Evolutionary conservation across 345 rosid genomes (phyloP).

Genomic region (Populus tremula): DNA sequence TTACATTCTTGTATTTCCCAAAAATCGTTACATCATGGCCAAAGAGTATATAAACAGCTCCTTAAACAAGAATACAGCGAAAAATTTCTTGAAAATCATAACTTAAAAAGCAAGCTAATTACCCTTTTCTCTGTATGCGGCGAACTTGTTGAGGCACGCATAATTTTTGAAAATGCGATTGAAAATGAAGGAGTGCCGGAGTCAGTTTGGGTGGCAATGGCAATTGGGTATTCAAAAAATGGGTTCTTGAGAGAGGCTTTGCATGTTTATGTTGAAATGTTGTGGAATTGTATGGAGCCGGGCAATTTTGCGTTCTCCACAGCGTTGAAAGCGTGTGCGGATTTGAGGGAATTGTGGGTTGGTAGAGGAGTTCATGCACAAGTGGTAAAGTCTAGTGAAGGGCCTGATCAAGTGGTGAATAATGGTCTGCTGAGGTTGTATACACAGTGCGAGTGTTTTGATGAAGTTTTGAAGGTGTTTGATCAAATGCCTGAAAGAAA

Average conservation of each 20-base stretch:
- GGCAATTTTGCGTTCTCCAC: conserved; percentile 43
- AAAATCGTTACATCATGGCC: conserved; percentile 41
- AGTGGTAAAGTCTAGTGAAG: conserved; percentile 36
- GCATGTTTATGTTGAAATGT: conserved; percentile 31
- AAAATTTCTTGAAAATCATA: conserved; percentile 26
- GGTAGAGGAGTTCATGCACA: conserved; percentile 47
- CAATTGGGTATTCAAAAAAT: conserved; percentile 45
- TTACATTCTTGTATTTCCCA: conserved; percentile 46
- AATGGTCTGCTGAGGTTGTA: conserved; percentile 32
- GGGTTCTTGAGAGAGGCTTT: conserved; percentile 36
- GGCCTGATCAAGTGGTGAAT: conserved; percentile 47
- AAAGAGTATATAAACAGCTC: conserved; percentile 25
- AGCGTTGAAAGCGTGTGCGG: conserved; percentile 43
- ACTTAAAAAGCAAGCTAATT: conserved; percentile 38
- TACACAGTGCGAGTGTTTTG: conserved; percentile 23
- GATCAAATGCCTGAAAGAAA: conserved; percentile 19
- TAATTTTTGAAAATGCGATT: conserved; percentile 29
- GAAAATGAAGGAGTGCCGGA: conserved; percentile 20
- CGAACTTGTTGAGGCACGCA: conserved; percentile 34
- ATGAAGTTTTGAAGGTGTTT: conserved; percentile 31
- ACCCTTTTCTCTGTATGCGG: conserved; percentile 50
- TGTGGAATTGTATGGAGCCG: conserved; percentile 29
- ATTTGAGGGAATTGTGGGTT: conserved; percentile 18
- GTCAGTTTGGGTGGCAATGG: conserved; percentile 50
- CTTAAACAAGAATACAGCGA: conserved; percentile 9